A percentile compares a stretch with the other conserved stretches of the same genome.
phyloP scores from a whole-genome alignment of 2,329 filamentous ascomycete species.

The Aureobasidium namibiae region DNA sequence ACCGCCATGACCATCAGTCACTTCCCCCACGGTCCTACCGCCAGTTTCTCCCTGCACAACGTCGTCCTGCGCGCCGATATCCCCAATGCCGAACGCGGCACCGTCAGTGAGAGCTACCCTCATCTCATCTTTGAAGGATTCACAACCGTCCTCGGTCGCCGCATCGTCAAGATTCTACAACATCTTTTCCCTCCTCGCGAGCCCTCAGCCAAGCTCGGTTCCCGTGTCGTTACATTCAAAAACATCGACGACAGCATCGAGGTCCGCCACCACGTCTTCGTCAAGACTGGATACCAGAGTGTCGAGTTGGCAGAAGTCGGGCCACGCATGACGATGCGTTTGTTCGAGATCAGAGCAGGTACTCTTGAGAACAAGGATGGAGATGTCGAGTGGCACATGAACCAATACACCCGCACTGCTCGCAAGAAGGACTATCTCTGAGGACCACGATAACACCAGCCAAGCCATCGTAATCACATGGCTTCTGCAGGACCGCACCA shows the following conservation, averaged over 20 bases:
- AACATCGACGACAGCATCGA: slow-evolving; percentile 86
- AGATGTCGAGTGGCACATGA: slow-evolving; percentile 93
- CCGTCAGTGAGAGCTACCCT: slow-evolving; percentile 85
- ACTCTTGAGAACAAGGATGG: slow-evolving; percentile 92
- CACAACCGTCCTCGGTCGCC: slow-evolving; percentile 66
- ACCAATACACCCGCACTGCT: slow-evolving; percentile 87
- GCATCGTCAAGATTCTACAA: slow-evolving; percentile 84
- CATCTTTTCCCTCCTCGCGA: slow-evolving; percentile 91
- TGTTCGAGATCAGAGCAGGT: slow-evolving; percentile 87
- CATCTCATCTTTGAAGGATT: slow-evolving; percentile 96
- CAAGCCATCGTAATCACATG: not conserved
- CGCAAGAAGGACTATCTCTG: slow-evolving; percentile 93
- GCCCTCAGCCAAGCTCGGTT: slow-evolving; percentile 71
- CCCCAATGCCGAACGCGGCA: slow-evolving; percentile 76
- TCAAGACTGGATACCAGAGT: slow-evolving; percentile 81
- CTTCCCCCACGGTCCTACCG: slow-evolving; percentile 80
- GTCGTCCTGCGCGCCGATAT: slow-evolving; percentile 90
- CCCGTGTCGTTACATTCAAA: slow-evolving; percentile 84
- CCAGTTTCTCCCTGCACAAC: slow-evolving; percentile 83
- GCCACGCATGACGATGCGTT: slow-evolving; percentile 91
- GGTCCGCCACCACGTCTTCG: slow-evolving; percentile 88
- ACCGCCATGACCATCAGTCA: slow-evolving; percentile 83
- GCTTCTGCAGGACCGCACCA: not conserved
- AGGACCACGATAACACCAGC: slow-evolving; percentile 29
- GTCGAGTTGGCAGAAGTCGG: slow-evolving; percentile 86